These are phyloP conservation scores for Boletus pseudopeckii DNA, from an alignment of 768 basidiomycete genomes.

Conservation along the genomic window DNA sequence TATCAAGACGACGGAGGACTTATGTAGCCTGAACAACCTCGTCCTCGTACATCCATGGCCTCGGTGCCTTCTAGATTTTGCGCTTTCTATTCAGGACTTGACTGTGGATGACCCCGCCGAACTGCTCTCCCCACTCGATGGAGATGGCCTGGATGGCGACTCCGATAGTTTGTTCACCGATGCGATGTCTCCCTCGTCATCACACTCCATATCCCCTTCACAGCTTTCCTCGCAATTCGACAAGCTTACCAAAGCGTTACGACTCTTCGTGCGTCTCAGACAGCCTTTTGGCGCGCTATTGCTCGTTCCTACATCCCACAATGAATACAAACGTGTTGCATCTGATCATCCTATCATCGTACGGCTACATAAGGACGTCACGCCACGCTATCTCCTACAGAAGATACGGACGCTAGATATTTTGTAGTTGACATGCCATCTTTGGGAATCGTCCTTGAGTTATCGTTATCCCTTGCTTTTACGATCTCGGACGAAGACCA, in stretches of 20 bases:
- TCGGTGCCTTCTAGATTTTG: background rate
- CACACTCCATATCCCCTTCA: background rate
- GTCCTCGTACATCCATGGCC: background rate
- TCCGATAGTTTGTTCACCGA: too few relatives aligned
- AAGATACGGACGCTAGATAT: background rate
- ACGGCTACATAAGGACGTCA: background rate
- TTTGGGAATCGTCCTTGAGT: too few relatives aligned
- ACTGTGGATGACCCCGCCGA: background rate
- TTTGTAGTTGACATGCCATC: too few relatives aligned
- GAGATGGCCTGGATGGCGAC: background rate
- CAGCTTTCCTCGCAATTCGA: background rate
- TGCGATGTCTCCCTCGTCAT: background rate
- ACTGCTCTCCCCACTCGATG: background rate
- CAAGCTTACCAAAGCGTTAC: background rate
- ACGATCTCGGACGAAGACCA: too few relatives aligned
- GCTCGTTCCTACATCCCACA: background rate
- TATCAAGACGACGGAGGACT: background rate
- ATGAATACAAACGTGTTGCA: background rate
- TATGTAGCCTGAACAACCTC: background rate
- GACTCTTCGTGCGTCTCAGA: background rate
- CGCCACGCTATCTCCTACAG: background rate
- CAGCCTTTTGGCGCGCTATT: background rate
- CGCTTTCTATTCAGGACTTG: background rate
- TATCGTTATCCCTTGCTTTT: too few relatives aligned
- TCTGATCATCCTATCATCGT: background rate